Base-by-base conservation (phyloP, 768 basidiomycete species). In the Holtermanniella nyarrowii region DNA sequence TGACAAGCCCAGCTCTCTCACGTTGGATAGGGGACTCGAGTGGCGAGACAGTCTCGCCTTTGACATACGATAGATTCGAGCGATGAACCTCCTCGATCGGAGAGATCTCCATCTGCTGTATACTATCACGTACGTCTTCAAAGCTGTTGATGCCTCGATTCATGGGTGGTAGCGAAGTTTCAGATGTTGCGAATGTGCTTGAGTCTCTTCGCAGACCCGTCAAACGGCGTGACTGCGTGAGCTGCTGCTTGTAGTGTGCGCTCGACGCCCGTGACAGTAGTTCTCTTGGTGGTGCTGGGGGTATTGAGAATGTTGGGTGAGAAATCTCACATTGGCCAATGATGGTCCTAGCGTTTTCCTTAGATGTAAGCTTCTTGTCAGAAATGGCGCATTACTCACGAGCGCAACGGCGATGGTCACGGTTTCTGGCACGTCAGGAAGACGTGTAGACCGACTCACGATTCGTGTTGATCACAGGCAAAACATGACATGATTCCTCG, bases 261-360 rank as follows among this genome's bases (percentile, higher is more conserved):
- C 11, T 23, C 45, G 43, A 3, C 49, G 42, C 4, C 37, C 31
- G 18, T 44, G 14, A n/a, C 52, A 39, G 16, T 21, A 44, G 5
- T 24, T 41, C 42, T 16, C 14, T 3, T 3, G 49, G 22, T 16
- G 46, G 21, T 7, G 37, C 43, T 4, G 46, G 52, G 12, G 58
- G 47, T 13, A 23, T 43, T n/a, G 14, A 23, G 22, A 26, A 21
- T 22, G 84, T 78, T 3, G 89, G 89, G 69, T 93, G 89, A 2
- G 88, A 90, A 58, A 93, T 90, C 62, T 88, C 85, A 67, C 88
- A 93, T 72, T 95, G 90, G 14, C 90, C 90, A 40, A 91, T 82
- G 41, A 96, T 79, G 46, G 77, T 80, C 24, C 78, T 73, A 11
- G 85, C 86, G 59, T 90, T 80, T 64, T 82, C 80, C 66, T 72